Conservation (phyloP, 2,329 filamentous ascomycete species). For the Cyphellophora europaea region DNA sequence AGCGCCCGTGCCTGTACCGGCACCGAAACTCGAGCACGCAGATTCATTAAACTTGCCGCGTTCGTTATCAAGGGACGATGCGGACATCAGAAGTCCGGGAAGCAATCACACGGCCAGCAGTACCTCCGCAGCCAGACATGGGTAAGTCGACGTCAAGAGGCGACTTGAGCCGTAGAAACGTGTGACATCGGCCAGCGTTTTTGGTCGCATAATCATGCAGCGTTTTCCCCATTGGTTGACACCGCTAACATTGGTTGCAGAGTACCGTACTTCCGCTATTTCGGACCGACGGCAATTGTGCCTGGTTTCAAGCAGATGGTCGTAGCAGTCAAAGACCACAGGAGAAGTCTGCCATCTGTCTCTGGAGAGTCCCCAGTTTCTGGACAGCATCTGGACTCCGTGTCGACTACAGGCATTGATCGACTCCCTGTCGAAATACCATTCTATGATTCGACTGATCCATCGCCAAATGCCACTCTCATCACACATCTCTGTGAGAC, state of each 20-base stretch:
- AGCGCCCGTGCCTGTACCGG: too few species aligned
- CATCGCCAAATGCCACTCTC: conserved; percentile 60
- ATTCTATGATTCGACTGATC: conserved; percentile 65
- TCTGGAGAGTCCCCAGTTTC: conserved; percentile 12
- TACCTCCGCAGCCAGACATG: conserved; percentile 32
- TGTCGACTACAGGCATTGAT: neutral
- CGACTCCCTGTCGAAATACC: conserved; percentile 22
- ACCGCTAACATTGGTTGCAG: conserved; percentile 52
- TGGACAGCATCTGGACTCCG: conserved; percentile 6
- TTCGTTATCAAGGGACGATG: too few species aligned
- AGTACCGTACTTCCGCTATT: conserved; percentile 84
- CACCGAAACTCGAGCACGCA: too few species aligned
- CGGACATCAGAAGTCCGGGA: conserved; percentile 25
- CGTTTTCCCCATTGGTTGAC: too few species aligned
- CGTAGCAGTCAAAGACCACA: conserved; percentile 14
- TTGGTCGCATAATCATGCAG: too few species aligned
- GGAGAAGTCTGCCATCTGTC: conserved; percentile 8
- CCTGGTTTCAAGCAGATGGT: conserved; percentile 93
- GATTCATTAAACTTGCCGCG: too few species aligned
- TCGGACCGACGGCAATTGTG: conserved; percentile 83
- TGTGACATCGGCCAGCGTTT: too few species aligned
- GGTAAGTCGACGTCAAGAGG: too few species aligned
- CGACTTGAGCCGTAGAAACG: too few species aligned
- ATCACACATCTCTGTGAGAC: conserved; percentile 69
- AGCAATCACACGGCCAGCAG: conserved; percentile 22